phyloP scores from a whole-genome alignment of 306 rosid genomes.

The Cucurbita moschata region DNA sequence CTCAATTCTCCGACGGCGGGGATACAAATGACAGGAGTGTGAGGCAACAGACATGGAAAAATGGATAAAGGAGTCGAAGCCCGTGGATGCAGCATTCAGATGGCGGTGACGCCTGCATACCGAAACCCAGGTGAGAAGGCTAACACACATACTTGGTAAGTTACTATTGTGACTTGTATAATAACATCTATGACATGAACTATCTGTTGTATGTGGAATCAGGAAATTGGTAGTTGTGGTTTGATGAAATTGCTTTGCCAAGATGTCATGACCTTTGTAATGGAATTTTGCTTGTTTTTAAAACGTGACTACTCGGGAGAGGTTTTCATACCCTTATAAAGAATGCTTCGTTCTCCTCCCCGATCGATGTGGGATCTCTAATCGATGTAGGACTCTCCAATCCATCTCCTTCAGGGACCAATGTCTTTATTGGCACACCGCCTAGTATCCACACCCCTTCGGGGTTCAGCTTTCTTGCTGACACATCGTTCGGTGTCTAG shows the following conservation, averaged over 20 bases:
- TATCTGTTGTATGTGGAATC: not conserved
- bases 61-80: constrained; percentile 56
- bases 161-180: not conserved
- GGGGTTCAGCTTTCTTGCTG: too few relatives aligned
- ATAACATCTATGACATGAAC: not conserved
- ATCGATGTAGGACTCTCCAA: too few relatives aligned
- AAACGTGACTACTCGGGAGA: too few relatives aligned
- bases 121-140: constrained; percentile 61
- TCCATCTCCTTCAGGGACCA: too few relatives aligned
- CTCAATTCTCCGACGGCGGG: constrained; percentile 84
- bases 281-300: too few relatives aligned
- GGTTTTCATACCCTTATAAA: too few relatives aligned
- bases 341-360: too few relatives aligned
- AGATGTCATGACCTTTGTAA: constrained; percentile 3
- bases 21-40: constrained; percentile 70
- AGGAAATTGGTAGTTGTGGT: not conserved
- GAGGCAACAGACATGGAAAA: constrained; percentile 81
- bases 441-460: too few relatives aligned
- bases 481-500: too few relatives aligned
- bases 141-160: constrained; percentile 14
- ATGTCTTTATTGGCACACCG: too few relatives aligned
- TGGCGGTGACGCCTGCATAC: constrained; percentile 48
- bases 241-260: not conserved
- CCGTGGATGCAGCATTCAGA: constrained; percentile 71
- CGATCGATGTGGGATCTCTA: too few relatives aligned